Evolutionary conservation across 225 moss, liverwort and hornwort genomes (phyloP).

Genomic region (Straminergon stramineum): DNA sequence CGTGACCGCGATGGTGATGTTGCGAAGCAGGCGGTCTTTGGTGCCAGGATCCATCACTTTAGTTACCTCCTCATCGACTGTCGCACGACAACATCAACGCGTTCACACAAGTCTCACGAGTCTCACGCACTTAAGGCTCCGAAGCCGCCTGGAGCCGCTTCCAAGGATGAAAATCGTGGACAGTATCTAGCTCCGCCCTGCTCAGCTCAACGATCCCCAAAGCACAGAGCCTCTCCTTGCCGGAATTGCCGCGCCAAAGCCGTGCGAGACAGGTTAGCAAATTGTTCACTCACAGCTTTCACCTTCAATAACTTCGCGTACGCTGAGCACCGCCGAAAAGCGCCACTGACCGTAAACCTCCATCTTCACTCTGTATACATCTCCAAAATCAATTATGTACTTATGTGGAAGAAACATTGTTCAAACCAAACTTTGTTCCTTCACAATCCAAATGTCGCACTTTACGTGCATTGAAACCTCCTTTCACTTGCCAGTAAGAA

Average conservation of each 20-base stretch:
- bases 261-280: not conserved
- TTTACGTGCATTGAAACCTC: no score
- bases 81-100: not conserved
- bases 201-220: not conserved
- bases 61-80: not conserved
- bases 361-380: no score
- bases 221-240: not conserved
- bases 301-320: no score
- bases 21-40: conserved; percentile 56
- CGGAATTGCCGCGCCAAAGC: not conserved
- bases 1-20: conserved; percentile 47
- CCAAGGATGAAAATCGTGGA: not conserved
- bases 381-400: no score
- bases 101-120: not conserved
- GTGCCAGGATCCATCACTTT: conserved; percentile 47
- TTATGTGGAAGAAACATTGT: no score
- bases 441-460: no score
- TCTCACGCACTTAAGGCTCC: not conserved
- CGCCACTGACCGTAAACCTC: no score
- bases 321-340: no score
- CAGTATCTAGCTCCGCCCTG: no score
- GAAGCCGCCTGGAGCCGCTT: not conserved
- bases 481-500: no score
- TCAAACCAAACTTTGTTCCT: no score
- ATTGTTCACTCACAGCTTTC: not conserved